These are phyloP conservation scores for Wickerhamomyces tratensis DNA, from an alignment of 805 yeast species.

Conservation along the genomic window DNA sequence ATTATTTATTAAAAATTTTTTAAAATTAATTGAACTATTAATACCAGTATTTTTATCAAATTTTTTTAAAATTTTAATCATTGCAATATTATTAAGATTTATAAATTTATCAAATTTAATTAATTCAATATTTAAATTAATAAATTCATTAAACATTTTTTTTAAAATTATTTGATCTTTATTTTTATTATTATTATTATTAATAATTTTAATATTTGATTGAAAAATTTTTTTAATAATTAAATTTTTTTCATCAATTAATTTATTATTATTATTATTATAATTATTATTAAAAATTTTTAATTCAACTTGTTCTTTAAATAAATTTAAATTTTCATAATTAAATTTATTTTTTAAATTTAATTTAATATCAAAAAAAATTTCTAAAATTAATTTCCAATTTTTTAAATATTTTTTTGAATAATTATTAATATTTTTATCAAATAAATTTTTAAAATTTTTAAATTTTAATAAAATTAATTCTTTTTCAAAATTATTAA, in stretches of 20 bases:
- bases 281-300: too few species aligned
- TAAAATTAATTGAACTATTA: slow-evolving; percentile 35
- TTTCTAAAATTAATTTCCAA: slow-evolving; percentile 62
- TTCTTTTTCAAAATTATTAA: slow-evolving; percentile 41
- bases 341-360: slow-evolving; percentile 42
- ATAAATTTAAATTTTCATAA: slow-evolving; percentile 35
- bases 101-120: slow-evolving; percentile 52
- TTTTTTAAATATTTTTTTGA: slow-evolving; percentile 30
- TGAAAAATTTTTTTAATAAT: slow-evolving; percentile 23
- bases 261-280: too few species aligned
- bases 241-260: too few species aligned
- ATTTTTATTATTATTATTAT: too few species aligned
- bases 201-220: slow-evolving; percentile 13
- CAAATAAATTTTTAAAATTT: slow-evolving; percentile 13
- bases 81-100: slow-evolving; percentile 51
- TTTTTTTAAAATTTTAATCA: slow-evolving; percentile 60
- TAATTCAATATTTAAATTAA: slow-evolving; percentile 42
- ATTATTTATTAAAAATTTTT: slow-evolving; percentile 30
- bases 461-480: background rate
- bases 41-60: slow-evolving; percentile 66
- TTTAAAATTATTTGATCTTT: slow-evolving; percentile 18
- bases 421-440: slow-evolving; percentile 1
- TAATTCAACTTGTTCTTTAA: slow-evolving; percentile 29
- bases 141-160: slow-evolving; percentile 40
- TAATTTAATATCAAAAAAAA: slow-evolving; percentile 58